Evolutionary conservation across 169 alveolate genomes (phyloP).

Genomic region (Plasmodium gonderi): DNA sequence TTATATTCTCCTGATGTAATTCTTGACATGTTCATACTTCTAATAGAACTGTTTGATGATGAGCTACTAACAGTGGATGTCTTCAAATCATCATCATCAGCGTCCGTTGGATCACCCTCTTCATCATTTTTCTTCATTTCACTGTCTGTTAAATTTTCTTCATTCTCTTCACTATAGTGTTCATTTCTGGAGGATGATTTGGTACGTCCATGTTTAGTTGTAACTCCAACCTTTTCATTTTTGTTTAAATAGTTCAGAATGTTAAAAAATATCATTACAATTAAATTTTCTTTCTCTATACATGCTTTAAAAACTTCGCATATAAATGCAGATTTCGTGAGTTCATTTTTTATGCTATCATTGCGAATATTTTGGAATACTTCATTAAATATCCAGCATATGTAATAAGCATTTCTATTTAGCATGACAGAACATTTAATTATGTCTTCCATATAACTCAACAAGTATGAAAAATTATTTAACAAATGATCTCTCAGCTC

Average conservation of each 20-base stretch:
- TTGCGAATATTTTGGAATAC: conserved; percentile 29
- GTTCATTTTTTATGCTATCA: conserved; percentile 13
- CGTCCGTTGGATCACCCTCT: background rate
- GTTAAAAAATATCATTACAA: conserved; percentile 50
- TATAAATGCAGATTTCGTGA: conserved; percentile 17
- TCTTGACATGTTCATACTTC: conserved; percentile 6
- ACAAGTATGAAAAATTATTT: conserved; percentile 5
- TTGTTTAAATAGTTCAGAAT: conserved; percentile 29
- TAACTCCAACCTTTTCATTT: conserved; percentile 41
- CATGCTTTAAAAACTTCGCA: conserved; percentile 52
- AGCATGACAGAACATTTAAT: conserved; percentile 39
- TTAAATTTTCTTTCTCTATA: conserved; percentile 68
- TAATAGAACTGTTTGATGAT: conserved; percentile 7
- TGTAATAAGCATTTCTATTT: conserved; percentile 29
- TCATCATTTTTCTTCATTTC: conserved; percentile 27
- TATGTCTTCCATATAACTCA: conserved; percentile 37
- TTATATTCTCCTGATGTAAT: background rate
- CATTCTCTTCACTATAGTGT: conserved; percentile 9
- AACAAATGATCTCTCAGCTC: conserved; percentile 19
- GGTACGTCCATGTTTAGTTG: background rate
- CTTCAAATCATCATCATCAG: conserved; percentile 15
- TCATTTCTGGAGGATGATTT: background rate
- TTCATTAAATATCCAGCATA: conserved; percentile 49
- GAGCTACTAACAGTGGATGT: conserved; percentile 34
- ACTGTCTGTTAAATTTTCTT: conserved; percentile 19